Conservation (phyloP, 2,329 filamentous ascomycete genomes). For the Nannizziopsis arthrosporioides region DNA sequence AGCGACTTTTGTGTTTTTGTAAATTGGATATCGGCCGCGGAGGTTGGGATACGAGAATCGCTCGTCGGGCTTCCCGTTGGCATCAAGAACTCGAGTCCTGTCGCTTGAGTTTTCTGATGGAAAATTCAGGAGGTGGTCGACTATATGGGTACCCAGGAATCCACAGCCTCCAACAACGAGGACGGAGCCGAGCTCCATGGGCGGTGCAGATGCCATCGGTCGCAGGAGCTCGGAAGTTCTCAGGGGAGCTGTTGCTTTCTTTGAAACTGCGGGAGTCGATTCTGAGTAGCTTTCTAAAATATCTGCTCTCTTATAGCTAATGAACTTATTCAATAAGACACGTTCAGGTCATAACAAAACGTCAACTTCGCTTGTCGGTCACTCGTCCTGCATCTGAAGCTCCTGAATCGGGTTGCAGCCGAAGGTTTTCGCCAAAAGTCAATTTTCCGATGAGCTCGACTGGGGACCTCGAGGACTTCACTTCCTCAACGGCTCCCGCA, state of each 20-base stretch:
- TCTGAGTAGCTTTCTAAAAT: no score
- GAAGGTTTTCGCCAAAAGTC: no score
- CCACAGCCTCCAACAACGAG: constrained; percentile 74
- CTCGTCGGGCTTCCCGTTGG: constrained; percentile 22
- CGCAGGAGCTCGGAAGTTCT: background rate
- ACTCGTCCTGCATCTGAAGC: no score
- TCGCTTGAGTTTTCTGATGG: constrained; percentile 31
- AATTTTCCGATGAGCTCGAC: no score
- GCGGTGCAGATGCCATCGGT: constrained; percentile 14
- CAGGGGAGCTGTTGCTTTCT: background rate
- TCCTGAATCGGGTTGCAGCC: no score
- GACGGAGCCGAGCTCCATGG: constrained; percentile 51
- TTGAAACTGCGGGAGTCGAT: background rate
- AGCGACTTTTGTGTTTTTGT: constrained; percentile 44
- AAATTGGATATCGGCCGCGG: constrained; percentile 32
- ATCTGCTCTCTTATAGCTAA: no score
- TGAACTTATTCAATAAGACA: no score
- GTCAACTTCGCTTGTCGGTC: no score
- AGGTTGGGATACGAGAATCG: constrained; percentile 29
- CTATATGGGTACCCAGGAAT: constrained; percentile 73
- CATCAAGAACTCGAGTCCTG: constrained; percentile 7
- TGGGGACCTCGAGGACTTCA: no score
- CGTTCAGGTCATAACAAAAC: no score
- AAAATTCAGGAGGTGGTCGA: constrained; percentile 57
- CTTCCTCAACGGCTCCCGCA: no score